Evolutionary conservation across 108 stramenopile genomes (phyloP).

Genomic region (Skeletonema menzelii): DNA sequence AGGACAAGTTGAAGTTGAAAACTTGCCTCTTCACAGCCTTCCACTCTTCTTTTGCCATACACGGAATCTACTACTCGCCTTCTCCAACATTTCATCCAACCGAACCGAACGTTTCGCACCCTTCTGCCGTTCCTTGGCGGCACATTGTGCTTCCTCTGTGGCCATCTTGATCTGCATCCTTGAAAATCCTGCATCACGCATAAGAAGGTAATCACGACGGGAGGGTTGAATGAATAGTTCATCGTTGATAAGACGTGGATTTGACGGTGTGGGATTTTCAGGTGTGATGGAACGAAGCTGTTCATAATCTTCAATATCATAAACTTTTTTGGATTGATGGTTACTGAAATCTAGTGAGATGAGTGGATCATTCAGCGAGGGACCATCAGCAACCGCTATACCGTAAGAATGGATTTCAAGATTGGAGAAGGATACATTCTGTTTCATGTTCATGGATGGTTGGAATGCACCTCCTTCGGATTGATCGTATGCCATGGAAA

Average conservation of each 20-base stretch:
- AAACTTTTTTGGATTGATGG: background rate
- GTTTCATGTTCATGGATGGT: conserved; percentile 14
- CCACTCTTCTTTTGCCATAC: background rate
- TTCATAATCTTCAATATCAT: conserved; percentile 23
- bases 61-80: conserved; percentile 5
- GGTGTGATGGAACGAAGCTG: background rate
- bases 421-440: conserved; percentile 37
- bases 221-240: conserved; percentile 50
- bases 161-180: conserved; percentile 43
- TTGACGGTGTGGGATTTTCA: background rate
- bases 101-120: background rate
- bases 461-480: background rate
- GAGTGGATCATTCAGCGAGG: conserved; percentile 15
- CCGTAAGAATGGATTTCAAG: conserved; percentile 34
- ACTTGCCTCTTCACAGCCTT: background rate
- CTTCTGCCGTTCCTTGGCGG: background rate
- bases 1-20: too few relatives aligned
- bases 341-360: conserved; percentile 28
- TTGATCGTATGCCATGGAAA: background rate
- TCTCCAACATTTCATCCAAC: conserved; percentile 35
- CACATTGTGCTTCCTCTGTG: conserved; percentile 46
- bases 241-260: conserved; percentile 9
- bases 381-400: conserved; percentile 24
- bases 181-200: conserved; percentile 52
- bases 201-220: conserved; percentile 44